Conservation (phyloP, 2,329 filamentous ascomycete genomes). For the Neofusicoccum cordaticola region DNA sequence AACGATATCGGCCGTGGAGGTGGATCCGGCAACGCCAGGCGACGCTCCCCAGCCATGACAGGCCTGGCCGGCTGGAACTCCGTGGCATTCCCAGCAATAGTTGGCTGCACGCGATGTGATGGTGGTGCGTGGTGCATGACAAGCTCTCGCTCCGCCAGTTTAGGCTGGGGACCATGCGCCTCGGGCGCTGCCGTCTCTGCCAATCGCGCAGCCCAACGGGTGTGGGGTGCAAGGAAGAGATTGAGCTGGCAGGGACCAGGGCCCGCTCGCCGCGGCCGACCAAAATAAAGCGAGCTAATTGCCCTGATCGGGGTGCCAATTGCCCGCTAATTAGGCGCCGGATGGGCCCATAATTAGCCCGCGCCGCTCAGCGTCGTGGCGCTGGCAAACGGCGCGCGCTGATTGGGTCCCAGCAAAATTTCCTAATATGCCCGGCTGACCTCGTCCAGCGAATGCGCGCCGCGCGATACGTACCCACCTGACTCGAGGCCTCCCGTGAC, state of each 20-base stretch:
- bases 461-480: constrained; percentile 7
- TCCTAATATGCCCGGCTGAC: constrained; percentile 16
- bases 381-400: background rate
- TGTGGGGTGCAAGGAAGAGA: constrained; percentile 15
- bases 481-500: constrained; percentile 13
- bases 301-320: background rate
- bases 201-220: constrained; percentile 14
- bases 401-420: constrained; percentile 13
- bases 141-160: constrained; percentile 30
- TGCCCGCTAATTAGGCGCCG: background rate
- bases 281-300: constrained; percentile 10
- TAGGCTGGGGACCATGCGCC: constrained; percentile 18
- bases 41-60: constrained; percentile 21
- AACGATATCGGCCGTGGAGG: constrained; percentile 14
- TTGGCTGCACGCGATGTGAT: constrained; percentile 13
- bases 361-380: background rate
- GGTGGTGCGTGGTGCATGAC: constrained; percentile 27
- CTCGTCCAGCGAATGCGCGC: background rate
- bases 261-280: background rate
- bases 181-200: constrained; percentile 17
- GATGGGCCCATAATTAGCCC: background rate
- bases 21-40: constrained; percentile 32
- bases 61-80: background rate
- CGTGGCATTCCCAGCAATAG: background rate
- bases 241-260: constrained; percentile 15